Evolutionary conservation across 352 stramenopile genomes (phyloP), one percentile per base, ranked within the genome.

Genomic region (Phytophthora podocarpi): DNA sequence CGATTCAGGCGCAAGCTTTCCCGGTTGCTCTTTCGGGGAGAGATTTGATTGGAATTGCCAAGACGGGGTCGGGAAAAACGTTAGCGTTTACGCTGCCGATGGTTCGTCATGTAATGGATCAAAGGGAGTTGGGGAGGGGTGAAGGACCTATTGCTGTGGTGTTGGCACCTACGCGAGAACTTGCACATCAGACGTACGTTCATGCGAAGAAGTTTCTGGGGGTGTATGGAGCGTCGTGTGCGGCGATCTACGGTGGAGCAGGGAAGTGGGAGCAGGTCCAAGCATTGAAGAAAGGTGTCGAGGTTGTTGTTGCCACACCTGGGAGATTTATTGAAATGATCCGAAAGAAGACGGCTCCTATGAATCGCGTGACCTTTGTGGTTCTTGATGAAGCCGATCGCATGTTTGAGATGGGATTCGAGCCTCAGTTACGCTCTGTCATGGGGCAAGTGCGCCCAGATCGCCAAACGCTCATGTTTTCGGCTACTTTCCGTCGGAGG

Each of bases 21-120:
- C 89, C 89, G 0, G 66, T 95, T 11, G 87, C 87, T 4, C 60
- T 97, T 43, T 82, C 72, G 0, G 89, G 89, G 0, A 63, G 82
- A 24, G 87, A 96, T 60, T 66, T 96, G 42, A 90, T 96, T 46
- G 87, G 73, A 26, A 97, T 95, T 43, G 95, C 96, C 45, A 96
- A 99, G 81, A 99, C 97, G 1, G 97, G 97, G 23, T 98, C 88
- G 2, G 97, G 97, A 2, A 99, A 99, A 79, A 99, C 97, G 9
- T 85, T 99, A 24, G 95, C 97, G 4, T 99, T 99, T 76, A 89
- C 98, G 13, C 66, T 98, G 50, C 97, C 97, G n/a, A 89, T 98
- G 69, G 78, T 99, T 37, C 70, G 75, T 12, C 85, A 94, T 36
- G 76, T 96, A 8, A 96, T 97, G 86, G 86, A 95, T 58, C 90